A percentile compares a stretch with the other conserved stretches of the same genome.
Evolutionary conservation across 345 rosid genomes (phyloP).

Genomic region (Syzygium oleosum): DNA sequence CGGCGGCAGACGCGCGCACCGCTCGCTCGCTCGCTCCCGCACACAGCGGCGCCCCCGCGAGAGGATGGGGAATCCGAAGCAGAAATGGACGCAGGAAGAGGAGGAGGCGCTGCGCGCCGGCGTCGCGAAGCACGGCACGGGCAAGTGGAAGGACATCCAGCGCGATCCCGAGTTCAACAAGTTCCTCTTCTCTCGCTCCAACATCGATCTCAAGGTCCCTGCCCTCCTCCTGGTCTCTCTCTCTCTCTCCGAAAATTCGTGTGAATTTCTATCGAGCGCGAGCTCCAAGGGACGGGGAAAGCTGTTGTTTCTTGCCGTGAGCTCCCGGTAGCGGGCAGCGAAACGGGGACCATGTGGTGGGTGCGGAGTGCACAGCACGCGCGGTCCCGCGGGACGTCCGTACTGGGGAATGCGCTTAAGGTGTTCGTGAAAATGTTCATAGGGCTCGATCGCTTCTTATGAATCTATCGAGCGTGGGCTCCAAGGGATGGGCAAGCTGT

Average conservation of each 20-base stretch:
- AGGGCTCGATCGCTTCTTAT: background rate
- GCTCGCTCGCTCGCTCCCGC: background rate
- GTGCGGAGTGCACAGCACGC: background rate
- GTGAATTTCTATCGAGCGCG: background rate
- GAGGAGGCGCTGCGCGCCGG: constrained; percentile 71
- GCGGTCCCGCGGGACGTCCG: background rate
- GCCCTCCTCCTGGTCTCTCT: background rate
- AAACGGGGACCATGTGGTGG: background rate
- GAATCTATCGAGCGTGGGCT: background rate
- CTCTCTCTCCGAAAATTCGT: background rate
- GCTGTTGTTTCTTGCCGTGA: background rate
- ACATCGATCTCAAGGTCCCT: constrained; percentile 74
- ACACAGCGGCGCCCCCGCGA: background rate
- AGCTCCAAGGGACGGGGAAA: background rate
- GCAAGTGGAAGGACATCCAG: constrained; percentile 65
- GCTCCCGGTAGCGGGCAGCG: background rate
- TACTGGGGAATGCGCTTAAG: background rate
- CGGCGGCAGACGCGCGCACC: background rate
- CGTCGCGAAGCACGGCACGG: constrained; percentile 60
- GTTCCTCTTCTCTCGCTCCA: constrained; percentile 50
- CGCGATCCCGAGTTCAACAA: constrained; percentile 58
- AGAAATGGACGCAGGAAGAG: constrained; percentile 71
- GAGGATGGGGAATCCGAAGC: constrained; percentile 59
- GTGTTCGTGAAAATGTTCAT: background rate
- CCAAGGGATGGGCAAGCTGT: background rate